Evolutionary conservation across 2,329 filamentous ascomycete species (phyloP).

Genomic region (Cytospora piceicola): DNA sequence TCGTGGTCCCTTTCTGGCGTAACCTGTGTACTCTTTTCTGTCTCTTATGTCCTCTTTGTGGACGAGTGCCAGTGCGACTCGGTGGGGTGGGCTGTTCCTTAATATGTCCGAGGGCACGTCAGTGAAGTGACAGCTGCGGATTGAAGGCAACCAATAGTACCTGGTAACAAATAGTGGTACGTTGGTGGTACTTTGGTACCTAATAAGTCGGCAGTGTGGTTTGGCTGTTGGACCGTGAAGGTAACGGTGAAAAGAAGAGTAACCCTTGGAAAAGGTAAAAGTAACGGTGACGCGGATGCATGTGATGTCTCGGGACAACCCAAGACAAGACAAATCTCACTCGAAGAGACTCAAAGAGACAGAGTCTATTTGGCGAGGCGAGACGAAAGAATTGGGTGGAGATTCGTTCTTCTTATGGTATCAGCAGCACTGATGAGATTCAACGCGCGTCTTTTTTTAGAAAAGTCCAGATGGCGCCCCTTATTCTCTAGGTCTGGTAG

Average conservation of each 20-base stretch:
- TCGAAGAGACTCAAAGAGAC: not conserved
- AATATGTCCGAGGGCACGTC: constrained; percentile 18
- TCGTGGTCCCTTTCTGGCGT: constrained; percentile 7
- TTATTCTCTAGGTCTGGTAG: not conserved
- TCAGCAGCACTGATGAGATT: not conserved
- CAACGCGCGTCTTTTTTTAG: not conserved
- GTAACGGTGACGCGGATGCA: constrained; percentile 8
- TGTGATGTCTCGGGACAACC: constrained; percentile 27
- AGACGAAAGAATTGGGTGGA: not conserved
- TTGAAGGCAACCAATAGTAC: not conserved
- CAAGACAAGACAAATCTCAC: constrained; percentile 25
- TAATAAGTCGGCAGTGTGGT: constrained; percentile 1
- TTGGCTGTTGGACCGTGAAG: not conserved
- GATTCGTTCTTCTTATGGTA: not conserved
- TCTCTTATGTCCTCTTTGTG: not conserved
- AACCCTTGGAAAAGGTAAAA: too few relatives aligned
- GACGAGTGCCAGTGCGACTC: not conserved
- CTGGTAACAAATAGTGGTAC: constrained; percentile 9
- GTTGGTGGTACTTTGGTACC: constrained; percentile 9
- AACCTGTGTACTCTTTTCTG: constrained; percentile 7
- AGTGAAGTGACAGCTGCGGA: not conserved
- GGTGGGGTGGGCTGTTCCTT: constrained; percentile 26
- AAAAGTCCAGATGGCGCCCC: constrained; percentile 7
- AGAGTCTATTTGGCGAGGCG: constrained; percentile 23
- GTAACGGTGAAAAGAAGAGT: not conserved